Conservation (phyloP, 768 basidiomycete genomes). For the Mycena floridula region DNA sequence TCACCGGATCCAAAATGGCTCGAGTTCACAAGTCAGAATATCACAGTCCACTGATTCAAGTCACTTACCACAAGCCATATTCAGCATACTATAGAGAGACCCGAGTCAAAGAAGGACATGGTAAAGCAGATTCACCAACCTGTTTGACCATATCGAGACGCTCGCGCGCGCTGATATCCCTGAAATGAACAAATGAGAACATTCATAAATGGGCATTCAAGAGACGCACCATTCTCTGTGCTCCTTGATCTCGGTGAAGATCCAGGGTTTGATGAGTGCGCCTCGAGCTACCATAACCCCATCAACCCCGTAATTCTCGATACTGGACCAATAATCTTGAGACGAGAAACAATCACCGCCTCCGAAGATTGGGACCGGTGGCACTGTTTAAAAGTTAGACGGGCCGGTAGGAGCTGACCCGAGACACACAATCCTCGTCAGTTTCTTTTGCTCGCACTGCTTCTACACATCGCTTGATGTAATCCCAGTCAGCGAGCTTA, state of each 20-base stretch:
- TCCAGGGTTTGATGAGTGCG: slow-evolving; percentile 93
- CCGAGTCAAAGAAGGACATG: neutral
- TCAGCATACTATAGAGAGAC: slow-evolving; percentile 71
- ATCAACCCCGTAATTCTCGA: slow-evolving; percentile 81
- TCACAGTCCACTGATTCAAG: neutral
- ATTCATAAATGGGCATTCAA: no score
- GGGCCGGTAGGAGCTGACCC: neutral
- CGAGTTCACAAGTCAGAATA: neutral
- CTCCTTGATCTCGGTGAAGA: slow-evolving; percentile 95
- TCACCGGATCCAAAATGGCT: slow-evolving; percentile 89
- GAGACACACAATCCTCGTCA: slow-evolving; percentile 60
- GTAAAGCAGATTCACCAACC: slow-evolving; percentile 27
- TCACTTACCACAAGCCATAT: slow-evolving; percentile 68
- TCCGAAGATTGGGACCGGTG: slow-evolving; percentile 91
- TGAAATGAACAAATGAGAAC: no score
- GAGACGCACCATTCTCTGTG: slow-evolving; percentile 88
- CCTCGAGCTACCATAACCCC: slow-evolving; percentile 95
- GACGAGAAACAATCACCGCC: slow-evolving; percentile 94
- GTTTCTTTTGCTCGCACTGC: slow-evolving; percentile 66
- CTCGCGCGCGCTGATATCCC: slow-evolving; percentile 84
- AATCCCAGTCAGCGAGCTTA: slow-evolving; percentile 89
- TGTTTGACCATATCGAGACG: slow-evolving; percentile 73
- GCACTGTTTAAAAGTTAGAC: slow-evolving; percentile 36
- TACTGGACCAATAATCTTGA: slow-evolving; percentile 70
- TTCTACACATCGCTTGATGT: slow-evolving; percentile 83